Evolutionary conservation across 176 grass and related monocot species (phyloP), one percentile per base, ranked within the genome.

Genomic region (Oryza meridionalis): DNA sequence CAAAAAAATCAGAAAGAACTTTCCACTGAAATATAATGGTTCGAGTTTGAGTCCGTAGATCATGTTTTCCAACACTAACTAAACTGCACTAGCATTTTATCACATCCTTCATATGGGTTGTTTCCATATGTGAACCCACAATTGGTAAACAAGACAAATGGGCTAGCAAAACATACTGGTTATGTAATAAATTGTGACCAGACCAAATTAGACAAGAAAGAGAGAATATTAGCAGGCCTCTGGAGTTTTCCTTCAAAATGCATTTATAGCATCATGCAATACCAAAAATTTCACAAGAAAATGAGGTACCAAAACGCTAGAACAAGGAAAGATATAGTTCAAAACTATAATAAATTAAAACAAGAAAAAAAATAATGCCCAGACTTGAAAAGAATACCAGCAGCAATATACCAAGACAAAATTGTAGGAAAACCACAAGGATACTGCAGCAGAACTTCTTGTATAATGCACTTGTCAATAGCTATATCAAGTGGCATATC

Each of bases 401-500:
- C 47, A 75, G 37, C 70, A 38, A 37, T 77, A 17, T 73, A 45
- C 76, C 25, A 35, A 21, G 24, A 69, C 27, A 84, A 32, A 76
- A 42, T 44, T 69, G 5, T 40, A 83, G 58, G 65, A 61, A 49
- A 75, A 75, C 13, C 37, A 49, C 17, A 94, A 98, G 96, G 96
- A 95, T 98, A 98, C 96, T 98, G 96, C 85, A 94, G 87, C 77
- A 95, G 81, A 86, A 95, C 78, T 82, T 95, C 96, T 85, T 98
- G 96, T 35, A 85, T 35, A 59, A 98, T 95, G 87, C 93, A 98
- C 50, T 94, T 98, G 84, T 92, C 89, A 65, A 98, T 94, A 51
- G 90, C 81, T 65, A 95, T 90, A 95, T 94, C 87, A 82, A 94
- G 83, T 82, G 93, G 93, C 83, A 95, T 64, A 74, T 92, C 90